Percentiles rank a stretch among this genome's conserved stretches.
phyloP scores from a whole-genome alignment of 768 basidiomycete species.

The Hygrocybe punicea region DNA sequence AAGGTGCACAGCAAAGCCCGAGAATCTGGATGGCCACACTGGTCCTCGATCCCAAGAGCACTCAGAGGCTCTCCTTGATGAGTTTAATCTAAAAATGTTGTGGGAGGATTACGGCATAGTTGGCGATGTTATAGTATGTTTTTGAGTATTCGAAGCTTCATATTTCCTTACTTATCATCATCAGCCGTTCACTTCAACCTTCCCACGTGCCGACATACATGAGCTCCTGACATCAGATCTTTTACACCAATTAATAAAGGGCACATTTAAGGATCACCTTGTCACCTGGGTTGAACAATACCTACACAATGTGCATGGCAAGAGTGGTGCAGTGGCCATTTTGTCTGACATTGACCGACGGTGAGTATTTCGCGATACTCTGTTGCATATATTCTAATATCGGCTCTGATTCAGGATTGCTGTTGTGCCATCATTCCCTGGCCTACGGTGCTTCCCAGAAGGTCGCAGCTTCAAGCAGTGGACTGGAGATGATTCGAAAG shows the following conservation, averaged over 20 bases:
- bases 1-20: slow-evolving; percentile 24
- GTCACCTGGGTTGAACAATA: slow-evolving; percentile 33
- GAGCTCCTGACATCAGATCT: slow-evolving; percentile 33
- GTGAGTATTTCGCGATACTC: not conserved
- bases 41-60: slow-evolving; percentile 14
- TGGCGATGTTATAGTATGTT: slow-evolving; percentile 29
- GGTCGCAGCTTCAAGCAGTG: slow-evolving; percentile 11
- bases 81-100: slow-evolving; percentile 15
- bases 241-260: slow-evolving; percentile 37
- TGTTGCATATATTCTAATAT: not conserved
- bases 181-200: slow-evolving; percentile 12
- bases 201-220: slow-evolving; percentile 37
- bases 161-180: not conserved
- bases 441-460: slow-evolving; percentile 7
- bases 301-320: slow-evolving; percentile 15
- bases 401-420: slow-evolving; percentile 1
- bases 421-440: not conserved
- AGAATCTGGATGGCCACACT: slow-evolving; percentile 25
- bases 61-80: slow-evolving; percentile 19
- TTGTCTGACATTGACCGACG: slow-evolving; percentile 30
- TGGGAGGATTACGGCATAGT: slow-evolving; percentile 36
- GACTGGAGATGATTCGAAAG: slow-evolving; percentile 13
- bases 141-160: not conserved
- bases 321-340: slow-evolving; percentile 16
- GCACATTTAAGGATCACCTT: slow-evolving; percentile 39